Conservation (phyloP, 768 basidiomycete species). For the Phlebiopsis gigantea region DNA sequence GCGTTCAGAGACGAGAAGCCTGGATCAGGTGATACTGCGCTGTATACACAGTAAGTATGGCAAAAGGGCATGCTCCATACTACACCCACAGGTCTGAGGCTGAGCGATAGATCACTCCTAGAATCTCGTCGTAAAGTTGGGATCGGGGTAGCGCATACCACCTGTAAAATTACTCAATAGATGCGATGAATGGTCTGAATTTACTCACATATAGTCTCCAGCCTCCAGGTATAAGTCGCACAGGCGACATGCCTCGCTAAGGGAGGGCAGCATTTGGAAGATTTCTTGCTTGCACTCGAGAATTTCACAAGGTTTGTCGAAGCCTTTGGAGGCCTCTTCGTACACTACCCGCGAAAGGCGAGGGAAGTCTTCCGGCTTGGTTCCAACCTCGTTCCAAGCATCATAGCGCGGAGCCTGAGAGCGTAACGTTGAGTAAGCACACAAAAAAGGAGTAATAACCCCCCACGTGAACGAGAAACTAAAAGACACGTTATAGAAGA, state of each 20-base stretch:
- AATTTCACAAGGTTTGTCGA: slow-evolving; percentile 20
- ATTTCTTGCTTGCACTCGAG: slow-evolving; percentile 38
- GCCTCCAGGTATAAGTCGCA: slow-evolving; percentile 64
- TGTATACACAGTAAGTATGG: not conserved
- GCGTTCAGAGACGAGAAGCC: slow-evolving; percentile 40
- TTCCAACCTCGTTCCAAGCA: not conserved
- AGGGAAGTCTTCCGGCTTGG: slow-evolving; percentile 17
- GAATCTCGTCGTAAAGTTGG: slow-evolving; percentile 53
- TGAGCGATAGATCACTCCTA: slow-evolving; percentile 48
- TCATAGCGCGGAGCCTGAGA: slow-evolving; percentile 20
- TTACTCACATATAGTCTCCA: slow-evolving; percentile 50
- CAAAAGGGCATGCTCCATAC: not conserved
- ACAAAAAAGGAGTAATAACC: not conserved
- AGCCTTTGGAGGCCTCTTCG: slow-evolving; percentile 29
- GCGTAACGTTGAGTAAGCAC: not conserved
- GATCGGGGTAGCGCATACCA: slow-evolving; percentile 47
- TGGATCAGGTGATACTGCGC: slow-evolving; percentile 34
- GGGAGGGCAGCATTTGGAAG: slow-evolving; percentile 45
- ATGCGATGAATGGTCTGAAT: not conserved
- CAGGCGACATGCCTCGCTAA: slow-evolving; percentile 53
- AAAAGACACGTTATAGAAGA: slow-evolving; percentile 3
- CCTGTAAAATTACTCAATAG: slow-evolving; percentile 27
- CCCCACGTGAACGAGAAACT: slow-evolving; percentile 57
- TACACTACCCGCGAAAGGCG: slow-evolving; percentile 38
- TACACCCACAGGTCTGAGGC: slow-evolving; percentile 31